phyloP scores from a whole-genome alignment of 78 protist species.

The Tieghemostelium lacteum region DNA sequence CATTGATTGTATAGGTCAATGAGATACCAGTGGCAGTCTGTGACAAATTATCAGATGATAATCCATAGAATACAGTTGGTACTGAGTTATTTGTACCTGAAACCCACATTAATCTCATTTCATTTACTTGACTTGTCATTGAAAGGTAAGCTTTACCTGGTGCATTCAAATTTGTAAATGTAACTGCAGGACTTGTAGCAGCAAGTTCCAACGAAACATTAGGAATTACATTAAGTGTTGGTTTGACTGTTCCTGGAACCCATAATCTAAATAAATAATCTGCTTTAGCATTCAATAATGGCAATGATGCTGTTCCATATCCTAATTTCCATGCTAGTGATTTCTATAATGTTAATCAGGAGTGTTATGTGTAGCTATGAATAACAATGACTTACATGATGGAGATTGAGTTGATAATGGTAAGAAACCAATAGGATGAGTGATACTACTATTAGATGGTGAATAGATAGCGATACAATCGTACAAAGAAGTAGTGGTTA shows the following conservation, averaged over 20 bases:
- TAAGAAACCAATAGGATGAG: conserved; percentile 48
- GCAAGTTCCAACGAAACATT: conserved; percentile 9
- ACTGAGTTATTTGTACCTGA: conserved; percentile 7
- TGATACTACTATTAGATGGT: conserved; percentile 31
- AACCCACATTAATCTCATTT: conserved; percentile 56
- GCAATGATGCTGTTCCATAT: conserved; percentile 24
- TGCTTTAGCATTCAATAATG: conserved; percentile 56
- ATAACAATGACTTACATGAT: conserved; percentile 40
- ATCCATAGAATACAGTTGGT: conserved; percentile 30
- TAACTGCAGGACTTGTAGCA: conserved; percentile 9
- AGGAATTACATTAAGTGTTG: neutral
- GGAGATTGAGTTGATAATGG: neutral
- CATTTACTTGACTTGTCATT: conserved; percentile 18
- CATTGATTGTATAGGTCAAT: conserved; percentile 17
- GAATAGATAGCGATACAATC: conserved; percentile 69
- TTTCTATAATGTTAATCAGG: neutral
- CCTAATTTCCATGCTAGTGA: conserved; percentile 49
- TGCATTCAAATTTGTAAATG: conserved; percentile 33
- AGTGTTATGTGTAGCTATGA: neutral
- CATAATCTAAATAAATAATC: conserved; percentile 63
- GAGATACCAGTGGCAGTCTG: conserved; percentile 19
- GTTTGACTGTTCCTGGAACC: conserved; percentile 25
- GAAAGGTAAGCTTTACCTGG: conserved; percentile 52
- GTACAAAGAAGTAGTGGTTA: conserved; percentile 4
- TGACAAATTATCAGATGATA: neutral